phyloP scores from a whole-genome alignment of 2,329 filamentous ascomycete genomes.

The Stagonosporopsis tanaceti region DNA sequence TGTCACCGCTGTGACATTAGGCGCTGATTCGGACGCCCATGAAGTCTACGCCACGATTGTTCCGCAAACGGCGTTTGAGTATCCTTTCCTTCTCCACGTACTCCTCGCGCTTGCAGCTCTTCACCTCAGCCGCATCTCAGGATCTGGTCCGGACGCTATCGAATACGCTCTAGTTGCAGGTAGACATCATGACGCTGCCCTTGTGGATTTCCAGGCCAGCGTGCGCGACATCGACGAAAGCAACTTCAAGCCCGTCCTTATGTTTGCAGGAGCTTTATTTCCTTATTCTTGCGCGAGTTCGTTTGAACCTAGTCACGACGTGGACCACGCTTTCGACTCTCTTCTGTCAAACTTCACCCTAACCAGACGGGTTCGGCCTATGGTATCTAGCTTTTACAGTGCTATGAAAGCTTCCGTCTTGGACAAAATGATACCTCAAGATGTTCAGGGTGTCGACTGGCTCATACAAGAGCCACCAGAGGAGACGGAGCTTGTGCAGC shows the following conservation, averaged over 20 bases:
- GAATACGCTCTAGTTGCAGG: conserved; percentile 32
- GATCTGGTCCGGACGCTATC: conserved; percentile 1
- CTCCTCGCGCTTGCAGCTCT: conserved; percentile 55
- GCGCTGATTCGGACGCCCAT: conserved; percentile 26
- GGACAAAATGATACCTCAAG: conserved; percentile 29
- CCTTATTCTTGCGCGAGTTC: conserved; percentile 36
- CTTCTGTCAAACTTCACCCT: conserved; percentile 35
- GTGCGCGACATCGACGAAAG: conserved; percentile 47
- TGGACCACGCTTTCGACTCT: conserved; percentile 30
- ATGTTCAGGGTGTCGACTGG: conserved; percentile 31
- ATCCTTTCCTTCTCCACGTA: conserved; percentile 55
- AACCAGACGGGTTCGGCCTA: conserved; percentile 35
- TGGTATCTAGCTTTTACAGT: conserved; percentile 31
- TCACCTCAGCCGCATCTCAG: conserved; percentile 51
- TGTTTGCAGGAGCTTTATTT: conserved; percentile 27
- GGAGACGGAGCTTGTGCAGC: conserved; percentile 32
- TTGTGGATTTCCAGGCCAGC: conserved; percentile 29
- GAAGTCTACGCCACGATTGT: conserved; percentile 33
- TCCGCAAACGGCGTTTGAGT: conserved; percentile 50
- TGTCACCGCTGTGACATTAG: conserved; percentile 37
- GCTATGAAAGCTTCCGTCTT: conserved; percentile 20
- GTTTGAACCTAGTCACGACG: conserved; percentile 15
- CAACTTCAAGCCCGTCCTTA: conserved; percentile 51
- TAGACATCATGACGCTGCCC: conserved; percentile 31
- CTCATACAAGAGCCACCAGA: conserved; percentile 22